Conservation (phyloP, 495 filamentous ascomycete species). For the Extremus antarcticus region DNA sequence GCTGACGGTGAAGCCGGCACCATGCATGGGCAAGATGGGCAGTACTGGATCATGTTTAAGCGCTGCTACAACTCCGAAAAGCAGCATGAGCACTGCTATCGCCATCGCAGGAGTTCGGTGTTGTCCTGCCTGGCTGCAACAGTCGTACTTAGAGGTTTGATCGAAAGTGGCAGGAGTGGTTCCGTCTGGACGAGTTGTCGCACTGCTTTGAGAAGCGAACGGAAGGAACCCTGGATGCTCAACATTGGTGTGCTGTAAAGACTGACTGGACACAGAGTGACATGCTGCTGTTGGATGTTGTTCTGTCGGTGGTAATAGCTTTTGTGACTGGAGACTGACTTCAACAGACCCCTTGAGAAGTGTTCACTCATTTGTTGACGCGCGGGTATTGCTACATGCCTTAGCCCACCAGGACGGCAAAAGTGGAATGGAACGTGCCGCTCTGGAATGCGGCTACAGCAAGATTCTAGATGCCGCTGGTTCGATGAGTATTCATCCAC, state of each 20-base stretch:
- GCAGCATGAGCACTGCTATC: not conserved
- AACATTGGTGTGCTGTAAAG: not conserved
- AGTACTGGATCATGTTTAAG: not conserved
- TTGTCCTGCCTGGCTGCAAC: not conserved
- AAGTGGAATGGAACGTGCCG: not conserved
- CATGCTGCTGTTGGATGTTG: not conserved
- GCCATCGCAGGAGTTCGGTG: not conserved
- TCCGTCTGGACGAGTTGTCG: not conserved
- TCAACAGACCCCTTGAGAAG: too few relatives aligned
- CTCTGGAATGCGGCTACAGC: not conserved
- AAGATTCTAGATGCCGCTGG: not conserved
- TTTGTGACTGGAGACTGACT: too few relatives aligned
- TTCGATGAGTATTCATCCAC: not conserved
- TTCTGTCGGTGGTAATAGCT: not conserved
- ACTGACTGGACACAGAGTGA: not conserved
- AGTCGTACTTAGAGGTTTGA: not conserved
- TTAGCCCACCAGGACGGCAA: not conserved
- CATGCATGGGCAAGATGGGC: not conserved
- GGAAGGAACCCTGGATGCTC: not conserved
- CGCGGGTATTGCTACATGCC: not conserved
- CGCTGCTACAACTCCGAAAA: not conserved
- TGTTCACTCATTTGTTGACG: not conserved
- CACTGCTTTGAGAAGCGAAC: not conserved
- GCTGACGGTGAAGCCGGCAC: slow-evolving; percentile 4
- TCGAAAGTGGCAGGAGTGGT: not conserved